Percentiles rank a stretch among this genome's conserved stretches.
Conservation (phyloP, 1,284 basidiomycete genomes). For the Xerocomus amazonicus region DNA sequence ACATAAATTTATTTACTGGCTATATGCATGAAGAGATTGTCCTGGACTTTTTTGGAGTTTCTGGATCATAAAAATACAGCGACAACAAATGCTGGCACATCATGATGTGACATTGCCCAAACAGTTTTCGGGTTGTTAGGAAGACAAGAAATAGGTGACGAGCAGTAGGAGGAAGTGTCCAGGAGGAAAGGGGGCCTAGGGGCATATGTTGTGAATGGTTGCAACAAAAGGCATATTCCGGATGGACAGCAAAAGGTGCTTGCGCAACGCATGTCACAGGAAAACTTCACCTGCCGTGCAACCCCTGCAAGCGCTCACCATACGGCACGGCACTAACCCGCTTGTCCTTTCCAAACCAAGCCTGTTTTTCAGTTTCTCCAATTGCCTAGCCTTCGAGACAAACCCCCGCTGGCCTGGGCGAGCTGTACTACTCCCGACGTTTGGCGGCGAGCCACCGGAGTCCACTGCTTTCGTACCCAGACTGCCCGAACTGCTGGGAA, state of each 20-base stretch:
- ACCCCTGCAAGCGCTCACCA: conserved; percentile 40
- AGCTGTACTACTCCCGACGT: conserved; percentile 11
- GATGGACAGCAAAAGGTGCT: background rate
- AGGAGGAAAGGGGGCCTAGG: conserved; percentile 17
- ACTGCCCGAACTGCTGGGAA: conserved; percentile 26
- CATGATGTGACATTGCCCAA: conserved; percentile 16
- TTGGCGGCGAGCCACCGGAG: conserved; percentile 12
- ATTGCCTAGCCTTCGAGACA: conserved; percentile 59
- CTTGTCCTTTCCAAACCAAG: conserved; percentile 45
- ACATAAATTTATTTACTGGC: conserved; percentile 20
- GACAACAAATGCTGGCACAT: conserved; percentile 29
- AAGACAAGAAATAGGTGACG: conserved; percentile 21
- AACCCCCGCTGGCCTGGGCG: conserved; percentile 36
- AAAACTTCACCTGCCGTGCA: conserved; percentile 40
- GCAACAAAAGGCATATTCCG: conserved; percentile 5
- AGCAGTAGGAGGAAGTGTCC: conserved; percentile 5
- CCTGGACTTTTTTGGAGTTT: conserved; percentile 11
- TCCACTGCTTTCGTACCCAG: conserved; percentile 17
- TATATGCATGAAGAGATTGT: conserved; percentile 29
- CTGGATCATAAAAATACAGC: conserved; percentile 26
- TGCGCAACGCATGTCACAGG: conserved; percentile 37
- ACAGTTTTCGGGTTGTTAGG: background rate
- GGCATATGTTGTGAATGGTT: conserved; percentile 8
- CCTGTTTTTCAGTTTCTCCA: conserved; percentile 54
- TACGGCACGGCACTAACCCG: conserved; percentile 28